Evolutionary conservation across 345 rosid genomes (phyloP), one percentile per base, ranked within the genome.

Genomic region (Eucalyptus cloeziana): DNA sequence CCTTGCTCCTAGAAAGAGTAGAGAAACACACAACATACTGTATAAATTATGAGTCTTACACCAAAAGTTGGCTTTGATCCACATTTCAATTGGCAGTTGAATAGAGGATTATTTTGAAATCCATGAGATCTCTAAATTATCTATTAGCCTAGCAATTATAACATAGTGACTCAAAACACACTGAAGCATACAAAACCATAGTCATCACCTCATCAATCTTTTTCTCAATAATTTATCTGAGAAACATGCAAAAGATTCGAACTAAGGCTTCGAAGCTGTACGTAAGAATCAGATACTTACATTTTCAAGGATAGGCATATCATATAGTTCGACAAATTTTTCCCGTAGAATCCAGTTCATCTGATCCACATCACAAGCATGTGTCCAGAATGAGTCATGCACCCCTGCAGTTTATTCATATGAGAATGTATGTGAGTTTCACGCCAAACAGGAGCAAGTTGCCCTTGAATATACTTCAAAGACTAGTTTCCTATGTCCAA

Each of bases 321-420:
- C 90, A 91, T 98, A 96, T 87, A 98, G 96, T 94, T 98, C 99
- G 89, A 98, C 99, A 89, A 98, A 98, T 89, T 97, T 95, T 88
- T 95, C 96, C 81, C 99, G 90, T 10, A 98, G 98, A 90, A 98
- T 95, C 94, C 54, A 90, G 92, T 98, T 98, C 99, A 98, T 96
- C 92, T 91, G 90, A 89, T 98, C 99, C 88, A 96, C 98, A 87
- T 97, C 98, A 89, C 97, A 93, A 54, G 99, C 99, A 93, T 98
- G 99, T 11, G 99, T 98, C 99, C 99, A 98, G 88, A 95, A 98
- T 31, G 99, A 98, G 93, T 98, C 99, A 89, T 98, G 99, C 88
- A 98, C 99, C 79, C 99, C 99, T 98, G 95, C 88, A 90, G 52
- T 45, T 83, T 30, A 79, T 19, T 71, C 79, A 21, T 21, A 76